A percentile compares a stretch with the other conserved stretches of the same genome.
phyloP scores from a whole-genome alignment of 176 grass and related monocot genomes.

The Paspalum notatum region DNA sequence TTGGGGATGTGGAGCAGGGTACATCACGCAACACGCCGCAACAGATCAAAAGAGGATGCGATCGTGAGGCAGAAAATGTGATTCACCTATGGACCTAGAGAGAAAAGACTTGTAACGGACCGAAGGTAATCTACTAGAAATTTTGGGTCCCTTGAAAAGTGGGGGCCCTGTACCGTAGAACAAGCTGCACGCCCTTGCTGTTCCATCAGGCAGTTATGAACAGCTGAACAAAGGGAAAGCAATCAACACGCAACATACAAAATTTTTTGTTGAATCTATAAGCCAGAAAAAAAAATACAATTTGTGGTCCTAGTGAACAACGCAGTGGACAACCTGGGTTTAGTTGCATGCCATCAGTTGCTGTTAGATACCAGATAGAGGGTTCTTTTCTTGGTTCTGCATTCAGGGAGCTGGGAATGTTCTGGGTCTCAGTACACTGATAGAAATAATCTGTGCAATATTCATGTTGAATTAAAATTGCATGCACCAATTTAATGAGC shows the following conservation, averaged over 20 bases:
- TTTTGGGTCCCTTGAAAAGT: too few relatives aligned
- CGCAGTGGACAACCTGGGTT: not conserved
- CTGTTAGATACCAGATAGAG: not conserved
- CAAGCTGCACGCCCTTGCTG: too few relatives aligned
- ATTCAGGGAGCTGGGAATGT: not conserved
- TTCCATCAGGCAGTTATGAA: not conserved
- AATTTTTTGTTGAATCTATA: constrained; percentile 15
- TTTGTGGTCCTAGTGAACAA: not conserved
- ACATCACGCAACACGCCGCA: too few relatives aligned
- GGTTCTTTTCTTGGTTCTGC: not conserved
- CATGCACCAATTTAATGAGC: not conserved
- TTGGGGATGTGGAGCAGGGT: too few relatives aligned
- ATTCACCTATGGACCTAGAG: too few relatives aligned
- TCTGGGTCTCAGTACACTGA: not conserved
- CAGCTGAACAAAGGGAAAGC: not conserved
- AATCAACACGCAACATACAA: not conserved
- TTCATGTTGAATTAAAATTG: not conserved
- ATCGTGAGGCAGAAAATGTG: too few relatives aligned
- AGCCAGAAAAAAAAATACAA: not conserved
- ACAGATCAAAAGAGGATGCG: too few relatives aligned
- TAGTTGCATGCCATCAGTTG: not conserved
- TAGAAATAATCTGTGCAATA: not conserved
- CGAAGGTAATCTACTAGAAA: too few relatives aligned
- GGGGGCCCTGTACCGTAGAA: too few relatives aligned
- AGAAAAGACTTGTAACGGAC: too few relatives aligned